A percentile compares a stretch with the other conserved stretches of the same genome.
phyloP scores from a whole-genome alignment of 1,284 basidiomycete genomes.

The Boletus smithii region DNA sequence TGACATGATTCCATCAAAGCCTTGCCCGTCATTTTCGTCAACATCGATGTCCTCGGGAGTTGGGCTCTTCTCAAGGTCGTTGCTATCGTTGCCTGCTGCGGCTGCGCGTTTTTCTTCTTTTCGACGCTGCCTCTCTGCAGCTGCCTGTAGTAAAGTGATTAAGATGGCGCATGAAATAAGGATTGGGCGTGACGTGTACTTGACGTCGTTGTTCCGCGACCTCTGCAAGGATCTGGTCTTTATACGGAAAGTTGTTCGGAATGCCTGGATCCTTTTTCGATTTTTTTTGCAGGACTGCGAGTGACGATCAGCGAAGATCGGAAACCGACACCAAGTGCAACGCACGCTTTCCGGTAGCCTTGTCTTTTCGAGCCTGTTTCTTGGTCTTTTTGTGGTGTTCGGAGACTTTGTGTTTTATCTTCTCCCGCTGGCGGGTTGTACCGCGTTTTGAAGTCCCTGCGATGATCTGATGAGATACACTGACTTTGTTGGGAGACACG shows the following conservation, averaged over 20 bases:
- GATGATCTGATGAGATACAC: conserved; percentile 2
- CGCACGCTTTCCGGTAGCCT: conserved; percentile 89
- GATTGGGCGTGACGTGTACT: conserved; percentile 38
- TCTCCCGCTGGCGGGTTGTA: conserved; percentile 71
- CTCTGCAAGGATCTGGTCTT: conserved; percentile 94
- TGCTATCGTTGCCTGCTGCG: conserved; percentile 30
- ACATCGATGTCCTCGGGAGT: conserved; percentile 34
- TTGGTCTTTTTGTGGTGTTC: conserved; percentile 78
- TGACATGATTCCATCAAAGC: conserved; percentile 37
- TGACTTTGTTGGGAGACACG: conserved; percentile 18
- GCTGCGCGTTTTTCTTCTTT: conserved; percentile 60
- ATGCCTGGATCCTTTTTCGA: conserved; percentile 83
- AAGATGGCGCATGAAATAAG: neutral
- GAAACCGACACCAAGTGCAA: conserved; percentile 24
- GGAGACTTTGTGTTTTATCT: conserved; percentile 74
- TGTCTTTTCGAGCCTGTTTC: conserved; percentile 76
- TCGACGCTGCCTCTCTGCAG: conserved; percentile 65
- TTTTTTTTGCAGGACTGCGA: conserved; percentile 48
- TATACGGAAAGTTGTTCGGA: conserved; percentile 96
- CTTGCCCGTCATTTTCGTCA: conserved; percentile 20
- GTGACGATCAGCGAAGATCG: conserved; percentile 1
- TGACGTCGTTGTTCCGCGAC: conserved; percentile 74
- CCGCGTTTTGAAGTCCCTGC: conserved; percentile 83
- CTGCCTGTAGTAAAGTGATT: conserved; percentile 38
- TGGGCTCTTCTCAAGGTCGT: conserved; percentile 30